phyloP scores from a whole-genome alignment of 2,329 filamentous ascomycete species.

The Fonsecaea pedrosoi region DNA sequence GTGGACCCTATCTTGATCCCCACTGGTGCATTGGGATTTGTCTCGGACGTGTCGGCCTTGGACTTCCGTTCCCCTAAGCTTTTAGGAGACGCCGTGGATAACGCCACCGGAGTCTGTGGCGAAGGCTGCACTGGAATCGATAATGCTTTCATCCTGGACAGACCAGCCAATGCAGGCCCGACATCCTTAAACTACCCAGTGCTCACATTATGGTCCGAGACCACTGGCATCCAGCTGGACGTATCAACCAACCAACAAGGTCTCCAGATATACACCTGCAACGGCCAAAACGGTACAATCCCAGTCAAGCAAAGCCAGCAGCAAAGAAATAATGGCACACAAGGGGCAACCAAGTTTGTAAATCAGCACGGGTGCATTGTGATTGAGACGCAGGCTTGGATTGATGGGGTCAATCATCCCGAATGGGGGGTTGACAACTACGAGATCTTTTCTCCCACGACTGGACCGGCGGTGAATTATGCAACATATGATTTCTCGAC shows the following conservation, averaged over 20 bases:
- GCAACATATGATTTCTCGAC: conserved; percentile 55
- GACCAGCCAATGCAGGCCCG: conserved; percentile 43
- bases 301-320: conserved; percentile 52
- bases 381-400: conserved; percentile 91
- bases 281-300: conserved; percentile 71
- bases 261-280: conserved; percentile 87
- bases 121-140: conserved; percentile 84
- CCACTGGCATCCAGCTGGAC: conserved; percentile 81
- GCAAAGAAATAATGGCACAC: conserved; percentile 62
- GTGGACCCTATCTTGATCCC: conserved; percentile 72
- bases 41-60: conserved; percentile 70
- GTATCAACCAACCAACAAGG: conserved; percentile 84
- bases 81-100: conserved; percentile 72
- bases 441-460: conserved; percentile 51
- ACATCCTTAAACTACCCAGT: conserved; percentile 50
- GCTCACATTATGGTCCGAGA: conserved; percentile 69
- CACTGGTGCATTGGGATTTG: conserved; percentile 75
- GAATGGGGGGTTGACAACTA: conserved; percentile 72
- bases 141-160: conserved; percentile 59
- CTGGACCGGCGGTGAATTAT: conserved; percentile 51
- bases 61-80: conserved; percentile 80
- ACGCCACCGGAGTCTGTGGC: conserved; percentile 76
- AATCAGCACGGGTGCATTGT: conserved; percentile 82
- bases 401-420: conserved; percentile 90
- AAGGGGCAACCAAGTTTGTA: conserved; percentile 56